Percentiles rank a stretch among this genome's conserved stretches.
These are phyloP conservation scores for Stachybotrys chlorohalonatus DNA, from an alignment of 2,329 filamentous ascomycete genomes.

Conservation along the genomic window DNA sequence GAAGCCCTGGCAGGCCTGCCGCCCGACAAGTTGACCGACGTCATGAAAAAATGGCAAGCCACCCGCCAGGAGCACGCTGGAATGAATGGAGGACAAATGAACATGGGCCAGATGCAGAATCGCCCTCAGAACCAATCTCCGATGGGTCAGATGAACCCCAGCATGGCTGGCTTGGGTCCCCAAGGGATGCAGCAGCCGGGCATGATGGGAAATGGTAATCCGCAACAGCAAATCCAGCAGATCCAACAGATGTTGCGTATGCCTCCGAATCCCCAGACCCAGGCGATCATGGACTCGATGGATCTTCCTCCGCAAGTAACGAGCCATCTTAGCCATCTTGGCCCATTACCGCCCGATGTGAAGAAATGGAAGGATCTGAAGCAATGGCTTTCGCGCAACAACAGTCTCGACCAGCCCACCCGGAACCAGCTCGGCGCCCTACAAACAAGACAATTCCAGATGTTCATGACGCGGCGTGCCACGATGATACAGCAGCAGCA, in stretches of 20 bases:
- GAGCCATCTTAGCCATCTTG: slow-evolving; percentile 15
- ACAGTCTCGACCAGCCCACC: slow-evolving; percentile 18
- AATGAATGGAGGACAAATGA: slow-evolving; percentile 21
- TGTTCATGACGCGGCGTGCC: slow-evolving; percentile 18
- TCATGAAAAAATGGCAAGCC: slow-evolving; percentile 40
- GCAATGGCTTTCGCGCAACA: slow-evolving; percentile 29
- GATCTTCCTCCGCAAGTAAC: slow-evolving; percentile 32
- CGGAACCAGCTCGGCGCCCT: slow-evolving; percentile 21
- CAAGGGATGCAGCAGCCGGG: slow-evolving; percentile 20
- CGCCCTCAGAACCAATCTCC: slow-evolving; percentile 14
- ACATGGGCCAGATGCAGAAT: slow-evolving; percentile 21
- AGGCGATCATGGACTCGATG: slow-evolving; percentile 37
- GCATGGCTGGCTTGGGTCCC: slow-evolving; percentile 18
- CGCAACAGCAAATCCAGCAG: slow-evolving; percentile 12
- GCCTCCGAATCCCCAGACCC: slow-evolving; percentile 21
- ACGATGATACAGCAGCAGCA: slow-evolving; percentile 17
- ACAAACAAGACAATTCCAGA: slow-evolving; percentile 31
- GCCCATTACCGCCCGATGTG: slow-evolving; percentile 28
- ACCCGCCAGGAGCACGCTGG: slow-evolving; percentile 23
- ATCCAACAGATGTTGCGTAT: slow-evolving; percentile 18
- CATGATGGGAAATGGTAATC: slow-evolving; percentile 14
- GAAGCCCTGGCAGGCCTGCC: slow-evolving; percentile 32
- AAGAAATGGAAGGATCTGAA: slow-evolving; percentile 42
- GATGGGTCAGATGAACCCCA: slow-evolving; percentile 21
- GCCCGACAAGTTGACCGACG: slow-evolving; percentile 41